Evolutionary conservation across 169 alveolate genomes (phyloP).

Genomic region (Plasmodium sp.): DNA sequence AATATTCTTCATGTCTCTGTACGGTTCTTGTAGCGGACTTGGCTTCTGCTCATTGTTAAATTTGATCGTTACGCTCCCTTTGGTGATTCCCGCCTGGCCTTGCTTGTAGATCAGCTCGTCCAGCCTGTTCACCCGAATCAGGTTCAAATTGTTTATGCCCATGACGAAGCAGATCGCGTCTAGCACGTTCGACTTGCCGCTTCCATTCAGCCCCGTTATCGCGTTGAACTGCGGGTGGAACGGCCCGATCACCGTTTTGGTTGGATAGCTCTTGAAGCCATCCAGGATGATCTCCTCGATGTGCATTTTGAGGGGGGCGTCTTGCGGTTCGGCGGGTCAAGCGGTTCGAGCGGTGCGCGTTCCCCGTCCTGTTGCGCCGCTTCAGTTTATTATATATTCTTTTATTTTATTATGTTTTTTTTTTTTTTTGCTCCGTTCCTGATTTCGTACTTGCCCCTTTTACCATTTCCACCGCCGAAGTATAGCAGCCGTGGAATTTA

Average conservation of each 20-base stretch:
- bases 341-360: not conserved
- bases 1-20: constrained; percentile 88
- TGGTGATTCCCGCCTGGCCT: constrained; percentile 99
- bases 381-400: not conserved
- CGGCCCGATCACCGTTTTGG: constrained; percentile 92
- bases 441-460: not conserved
- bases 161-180: constrained; percentile 98
- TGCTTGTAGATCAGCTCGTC: constrained; percentile 98
- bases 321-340: not conserved
- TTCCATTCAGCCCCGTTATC: constrained; percentile 99
- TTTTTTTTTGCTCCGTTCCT: not conserved
- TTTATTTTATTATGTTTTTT: not conserved
- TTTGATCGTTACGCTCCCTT: constrained; percentile 97
- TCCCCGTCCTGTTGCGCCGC: not conserved
- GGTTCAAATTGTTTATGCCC: constrained; percentile 92
- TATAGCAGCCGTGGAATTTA: not conserved
- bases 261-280: constrained; percentile 97
- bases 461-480: not conserved
- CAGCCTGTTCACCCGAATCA: constrained; percentile 94
- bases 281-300: constrained; percentile 96
- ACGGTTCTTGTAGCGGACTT: constrained; percentile 88
- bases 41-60: constrained; percentile 92
- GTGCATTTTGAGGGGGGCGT: constrained; percentile 87
- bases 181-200: constrained; percentile 98
- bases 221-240: constrained; percentile 99